Evolutionary conservation across 2,329 filamentous ascomycete genomes (phyloP).

Genomic region (Aphanoascus verrucosus): DNA sequence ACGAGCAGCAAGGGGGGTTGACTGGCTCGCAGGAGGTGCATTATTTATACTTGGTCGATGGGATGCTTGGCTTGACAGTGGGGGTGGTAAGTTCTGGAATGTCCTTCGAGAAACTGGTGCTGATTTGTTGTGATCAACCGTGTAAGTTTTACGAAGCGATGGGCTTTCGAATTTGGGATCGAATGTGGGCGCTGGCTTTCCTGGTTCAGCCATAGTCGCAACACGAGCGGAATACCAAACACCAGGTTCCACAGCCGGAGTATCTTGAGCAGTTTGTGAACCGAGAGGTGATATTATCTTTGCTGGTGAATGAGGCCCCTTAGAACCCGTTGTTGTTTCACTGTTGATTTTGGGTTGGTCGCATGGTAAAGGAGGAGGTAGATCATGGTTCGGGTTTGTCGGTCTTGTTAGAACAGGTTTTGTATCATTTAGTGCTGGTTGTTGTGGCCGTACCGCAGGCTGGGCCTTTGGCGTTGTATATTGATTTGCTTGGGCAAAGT

Average conservation of each 20-base stretch:
- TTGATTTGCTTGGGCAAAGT: constrained; percentile 10
- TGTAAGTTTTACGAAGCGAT: constrained; percentile 78
- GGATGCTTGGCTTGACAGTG: constrained; percentile 5
- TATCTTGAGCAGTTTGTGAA: constrained; percentile 20
- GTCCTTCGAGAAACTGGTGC: constrained; percentile 52
- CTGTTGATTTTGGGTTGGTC: constrained; percentile 18
- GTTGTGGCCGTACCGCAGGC: constrained; percentile 14
- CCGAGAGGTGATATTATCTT: constrained; percentile 22
- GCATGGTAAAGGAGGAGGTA: constrained; percentile 16
- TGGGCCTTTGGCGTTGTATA: constrained; percentile 9
- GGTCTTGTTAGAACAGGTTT: constrained; percentile 17
- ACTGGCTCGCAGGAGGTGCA: constrained; percentile 4
- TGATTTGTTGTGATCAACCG: constrained; percentile 69
- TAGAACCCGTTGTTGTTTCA: constrained; percentile 11
- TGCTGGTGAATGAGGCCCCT: constrained; percentile 8
- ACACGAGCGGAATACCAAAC: constrained; percentile 64
- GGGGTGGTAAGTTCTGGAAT: constrained; percentile 12
- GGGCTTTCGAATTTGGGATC: constrained; percentile 68
- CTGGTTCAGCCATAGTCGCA: constrained; percentile 45
- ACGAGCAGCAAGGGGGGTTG: neutral
- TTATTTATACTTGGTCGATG: constrained; percentile 3
- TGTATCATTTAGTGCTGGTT: constrained; percentile 14
- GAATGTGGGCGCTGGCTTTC: constrained; percentile 46
- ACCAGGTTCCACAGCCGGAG: constrained; percentile 34
- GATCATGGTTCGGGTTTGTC: constrained; percentile 17